These are phyloP conservation scores for Vitis hybrid DNA, from an alignment of 177 flowering plant species.

Conservation along the genomic window DNA sequence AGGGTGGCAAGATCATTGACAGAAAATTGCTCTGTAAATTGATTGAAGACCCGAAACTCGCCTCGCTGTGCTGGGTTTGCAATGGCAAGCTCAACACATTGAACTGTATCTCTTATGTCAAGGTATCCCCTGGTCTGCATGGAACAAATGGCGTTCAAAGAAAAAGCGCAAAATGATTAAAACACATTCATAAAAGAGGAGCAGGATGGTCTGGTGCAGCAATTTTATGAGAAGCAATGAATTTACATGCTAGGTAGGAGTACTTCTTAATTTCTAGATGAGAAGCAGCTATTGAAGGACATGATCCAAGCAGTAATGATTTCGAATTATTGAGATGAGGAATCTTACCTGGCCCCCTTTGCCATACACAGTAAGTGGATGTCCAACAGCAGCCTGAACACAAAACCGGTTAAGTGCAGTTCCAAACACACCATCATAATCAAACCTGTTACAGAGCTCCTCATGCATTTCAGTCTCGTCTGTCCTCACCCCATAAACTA, in stretches of 20 bases:
- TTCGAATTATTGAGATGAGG: neutral
- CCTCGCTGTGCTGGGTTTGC: constrained; percentile 87
- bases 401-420: constrained; percentile 93
- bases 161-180: neutral
- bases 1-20: constrained; percentile 87
- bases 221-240: too few relatives aligned
- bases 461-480: constrained; percentile 95
- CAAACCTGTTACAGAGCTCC: constrained; percentile 84
- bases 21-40: constrained; percentile 95
- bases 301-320: neutral
- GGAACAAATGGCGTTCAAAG: neutral
- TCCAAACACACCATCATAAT: constrained; percentile 93
- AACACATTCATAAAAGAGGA: neutral
- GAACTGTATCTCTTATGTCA: constrained; percentile 96
- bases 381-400: constrained; percentile 94
- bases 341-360: constrained; percentile 92
- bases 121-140: constrained; percentile 94
- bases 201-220: neutral
- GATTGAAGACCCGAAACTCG: constrained; percentile 95
- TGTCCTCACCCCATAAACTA: constrained; percentile 90
- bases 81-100: constrained; percentile 93
- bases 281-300: too few relatives aligned
- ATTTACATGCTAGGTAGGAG: too few relatives aligned
- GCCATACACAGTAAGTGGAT: constrained; percentile 96
- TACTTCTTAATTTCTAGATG: too few relatives aligned